Percentiles rank a stretch among this genome's conserved stretches.
These are phyloP conservation scores for Silybum marianum DNA, from an alignment of 129 eudicot genomes.

Conservation along the genomic window DNA sequence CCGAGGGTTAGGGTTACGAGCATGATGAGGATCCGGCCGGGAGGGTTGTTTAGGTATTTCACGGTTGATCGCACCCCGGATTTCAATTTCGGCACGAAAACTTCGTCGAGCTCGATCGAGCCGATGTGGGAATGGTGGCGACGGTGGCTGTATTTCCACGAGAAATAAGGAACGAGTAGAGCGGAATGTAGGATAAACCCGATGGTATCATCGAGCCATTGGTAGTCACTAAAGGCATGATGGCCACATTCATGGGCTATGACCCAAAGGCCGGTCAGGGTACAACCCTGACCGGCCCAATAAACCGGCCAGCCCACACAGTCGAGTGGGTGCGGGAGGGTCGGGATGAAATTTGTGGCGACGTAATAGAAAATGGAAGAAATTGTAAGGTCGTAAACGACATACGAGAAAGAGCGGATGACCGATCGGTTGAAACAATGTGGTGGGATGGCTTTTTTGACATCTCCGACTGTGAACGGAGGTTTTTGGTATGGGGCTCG, in stretches of 20 bases:
- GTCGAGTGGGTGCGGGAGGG: conserved; percentile 47
- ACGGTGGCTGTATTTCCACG: conserved; percentile 71
- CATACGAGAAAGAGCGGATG: conserved; percentile 58
- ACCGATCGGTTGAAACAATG: conserved; percentile 66
- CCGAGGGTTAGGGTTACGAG: conserved; percentile 57
- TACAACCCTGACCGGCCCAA: conserved; percentile 53
- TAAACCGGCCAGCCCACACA: conserved; percentile 60
- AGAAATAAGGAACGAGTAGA: conserved; percentile 62
- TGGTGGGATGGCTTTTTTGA: conserved; percentile 69
- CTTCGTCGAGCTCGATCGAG: conserved; percentile 64
- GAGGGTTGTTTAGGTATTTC: conserved; percentile 59
- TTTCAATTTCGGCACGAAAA: conserved; percentile 56
- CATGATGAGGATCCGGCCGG: conserved; percentile 52
- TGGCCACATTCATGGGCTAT: conserved; percentile 76
- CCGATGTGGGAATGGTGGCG: conserved; percentile 77
- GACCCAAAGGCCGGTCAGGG: conserved; percentile 70
- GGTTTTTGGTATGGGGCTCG: conserved; percentile 56
- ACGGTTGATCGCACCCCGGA: conserved; percentile 33
- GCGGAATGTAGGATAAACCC: conserved; percentile 59
- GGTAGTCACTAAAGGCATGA: conserved; percentile 70
- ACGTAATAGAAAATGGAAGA: conserved; percentile 47
- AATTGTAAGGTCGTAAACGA: conserved; percentile 52
- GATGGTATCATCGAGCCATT: conserved; percentile 69
- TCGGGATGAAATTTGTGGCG: conserved; percentile 51
- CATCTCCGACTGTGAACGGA: conserved; percentile 56